Evolutionary conservation across 78 protist species (phyloP).

Genomic region (Dictyostelium discoideum): dicty_2.7 NC_007089.4:5703001-5703500

Average conservation of each 20-base stretch:
- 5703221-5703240: not conserved
- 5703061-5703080: too few relatives aligned
- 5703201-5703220: conserved; percentile 29
- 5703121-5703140: not conserved
- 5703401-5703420: not conserved
- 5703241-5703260: not conserved
- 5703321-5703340: conserved; percentile 64
- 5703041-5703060: conserved; percentile 10
- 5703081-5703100: not conserved
- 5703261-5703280: not conserved
- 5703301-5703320: conserved; percentile 69
- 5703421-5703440: conserved; percentile 15
- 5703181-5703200: conserved; percentile 34
- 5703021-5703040: conserved; percentile 27
- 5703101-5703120: not conserved
- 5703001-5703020: not conserved
- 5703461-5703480: conserved; percentile 65
- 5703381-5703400: not conserved
- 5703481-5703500: conserved; percentile 25
- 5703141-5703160: not conserved
- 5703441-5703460: conserved; percentile 52
- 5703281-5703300: not conserved
- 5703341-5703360: conserved; percentile 26
- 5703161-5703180: conserved; percentile 17
- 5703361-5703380: not conserved